Evolutionary conservation across 805 yeast species (phyloP).

Genomic region (Hanseniaspora vineae): DNA sequence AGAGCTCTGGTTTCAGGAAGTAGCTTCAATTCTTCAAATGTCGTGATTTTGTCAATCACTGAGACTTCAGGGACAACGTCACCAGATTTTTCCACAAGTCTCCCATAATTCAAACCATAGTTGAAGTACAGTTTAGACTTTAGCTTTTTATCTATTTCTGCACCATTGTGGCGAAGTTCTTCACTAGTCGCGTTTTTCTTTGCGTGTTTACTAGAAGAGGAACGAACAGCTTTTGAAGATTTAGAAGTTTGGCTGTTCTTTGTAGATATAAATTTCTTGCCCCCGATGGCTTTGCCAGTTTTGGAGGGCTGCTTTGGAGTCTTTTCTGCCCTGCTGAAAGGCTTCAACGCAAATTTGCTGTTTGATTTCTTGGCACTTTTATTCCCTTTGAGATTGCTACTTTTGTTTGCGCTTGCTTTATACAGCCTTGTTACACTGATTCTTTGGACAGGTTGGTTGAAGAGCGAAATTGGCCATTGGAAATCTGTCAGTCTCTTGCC

Average conservation of each 20-base stretch:
- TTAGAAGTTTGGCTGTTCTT: not conserved
- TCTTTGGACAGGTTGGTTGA: not conserved
- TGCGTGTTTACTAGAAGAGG: not conserved
- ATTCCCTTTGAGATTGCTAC: too few species aligned
- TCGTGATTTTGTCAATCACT: conserved; percentile 37
- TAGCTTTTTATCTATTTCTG: not conserved
- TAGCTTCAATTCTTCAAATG: conserved; percentile 56
- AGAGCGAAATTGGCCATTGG: too few species aligned
- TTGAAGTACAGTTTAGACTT: conserved; percentile 11
- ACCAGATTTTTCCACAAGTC: not conserved
- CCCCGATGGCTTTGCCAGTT: too few species aligned
- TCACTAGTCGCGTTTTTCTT: too few species aligned
- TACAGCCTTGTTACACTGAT: not conserved
- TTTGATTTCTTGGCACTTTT: too few species aligned
- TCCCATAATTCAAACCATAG: conserved; percentile 26
- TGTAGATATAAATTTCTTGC: too few species aligned
- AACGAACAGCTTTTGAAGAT: not conserved
- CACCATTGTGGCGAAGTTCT: not conserved
- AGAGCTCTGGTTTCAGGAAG: conserved; percentile 54
- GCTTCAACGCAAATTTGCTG: not conserved
- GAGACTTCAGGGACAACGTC: not conserved
- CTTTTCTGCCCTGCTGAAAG: too few species aligned
- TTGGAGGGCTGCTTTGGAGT: too few species aligned
- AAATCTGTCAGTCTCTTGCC: too few species aligned
- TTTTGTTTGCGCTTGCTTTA: too few species aligned